Evolutionary conservation across 139 green algal species (phyloP).

Genomic region (Parachlorella kessleri): DNA sequence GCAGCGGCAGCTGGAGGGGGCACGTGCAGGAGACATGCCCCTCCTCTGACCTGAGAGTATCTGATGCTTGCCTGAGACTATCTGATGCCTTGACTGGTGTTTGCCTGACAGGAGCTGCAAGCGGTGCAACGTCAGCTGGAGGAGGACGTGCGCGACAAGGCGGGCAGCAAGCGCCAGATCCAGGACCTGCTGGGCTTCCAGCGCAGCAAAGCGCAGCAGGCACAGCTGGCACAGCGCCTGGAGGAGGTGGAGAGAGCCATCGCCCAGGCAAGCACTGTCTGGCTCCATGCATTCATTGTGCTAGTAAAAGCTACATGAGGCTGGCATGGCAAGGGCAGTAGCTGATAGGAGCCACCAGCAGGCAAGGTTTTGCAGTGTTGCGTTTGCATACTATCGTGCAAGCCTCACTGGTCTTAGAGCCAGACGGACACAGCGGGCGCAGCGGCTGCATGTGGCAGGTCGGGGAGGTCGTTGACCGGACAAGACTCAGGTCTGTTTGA

Average conservation of each 20-base stretch:
- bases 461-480: too few species aligned
- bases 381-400: too few species aligned
- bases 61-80: neutral
- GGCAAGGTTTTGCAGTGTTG: too few species aligned
- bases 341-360: too few species aligned
- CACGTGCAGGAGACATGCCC: neutral
- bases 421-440: too few species aligned
- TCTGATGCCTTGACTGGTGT: neutral
- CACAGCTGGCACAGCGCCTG: constrained; percentile 38
- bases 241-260: constrained; percentile 5
- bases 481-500: too few species aligned
- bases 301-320: too few species aligned
- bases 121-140: constrained; percentile 20
- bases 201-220: constrained; percentile 28
- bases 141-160: constrained; percentile 37
- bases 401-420: too few species aligned
- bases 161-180: constrained; percentile 37
- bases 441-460: too few species aligned
- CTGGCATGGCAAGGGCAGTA: too few species aligned
- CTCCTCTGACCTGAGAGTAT: neutral
- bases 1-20: constrained; percentile 21
- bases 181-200: constrained; percentile 49
- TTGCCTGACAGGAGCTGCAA: constrained; percentile 1
- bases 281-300: too few species aligned
- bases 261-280: too few species aligned